Percentiles rank a stretch among this genome's conserved stretches.
phyloP scores from a whole-genome alignment of 352 stramenopile genomes.

The Phytophthora citricola region DNA sequence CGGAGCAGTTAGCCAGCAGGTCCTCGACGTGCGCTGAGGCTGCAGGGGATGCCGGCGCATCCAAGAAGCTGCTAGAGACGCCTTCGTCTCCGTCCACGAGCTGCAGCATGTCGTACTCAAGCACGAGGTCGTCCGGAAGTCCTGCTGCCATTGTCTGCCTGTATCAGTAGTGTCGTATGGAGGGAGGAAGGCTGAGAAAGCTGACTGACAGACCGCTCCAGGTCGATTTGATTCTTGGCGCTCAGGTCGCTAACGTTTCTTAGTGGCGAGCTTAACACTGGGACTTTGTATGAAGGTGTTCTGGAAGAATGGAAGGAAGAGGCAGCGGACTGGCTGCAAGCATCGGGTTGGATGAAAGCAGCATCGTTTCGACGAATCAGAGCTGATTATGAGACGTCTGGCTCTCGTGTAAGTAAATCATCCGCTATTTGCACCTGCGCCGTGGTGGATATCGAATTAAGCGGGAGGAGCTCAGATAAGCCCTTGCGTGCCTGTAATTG shows the following conservation, averaged over 20 bases:
- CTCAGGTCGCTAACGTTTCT: constrained; percentile 1
- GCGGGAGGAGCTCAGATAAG: not conserved
- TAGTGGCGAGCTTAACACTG: constrained; percentile 6
- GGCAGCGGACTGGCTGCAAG: not conserved
- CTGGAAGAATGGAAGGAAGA: constrained; percentile 23
- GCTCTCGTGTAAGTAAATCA: not conserved
- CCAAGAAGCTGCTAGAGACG: constrained; percentile 20
- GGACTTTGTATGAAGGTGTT: constrained; percentile 14
- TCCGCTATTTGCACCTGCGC: not conserved
- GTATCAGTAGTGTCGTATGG: constrained; percentile 4
- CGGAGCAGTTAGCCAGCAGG: constrained; percentile 37
- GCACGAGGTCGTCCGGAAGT: constrained; percentile 46
- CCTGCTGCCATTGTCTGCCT: constrained; percentile 37
- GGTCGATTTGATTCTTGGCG: constrained; percentile 19
- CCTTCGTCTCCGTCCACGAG: constrained; percentile 42
- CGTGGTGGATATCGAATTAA: not conserved
- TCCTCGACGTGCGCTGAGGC: constrained; percentile 36
- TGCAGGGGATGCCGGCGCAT: constrained; percentile 15
- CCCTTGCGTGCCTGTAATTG: not conserved
- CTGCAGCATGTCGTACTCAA: constrained; percentile 56
- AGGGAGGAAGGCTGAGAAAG: constrained; percentile 1
- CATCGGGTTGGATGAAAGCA: constrained; percentile 4
- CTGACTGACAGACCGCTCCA: constrained; percentile 17
- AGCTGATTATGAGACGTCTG: constrained; percentile 5
- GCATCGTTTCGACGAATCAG: constrained; percentile 2